Conservation (phyloP, 164 flowering plant genomes). For the Chimonanthus salicifolius region DNA sequence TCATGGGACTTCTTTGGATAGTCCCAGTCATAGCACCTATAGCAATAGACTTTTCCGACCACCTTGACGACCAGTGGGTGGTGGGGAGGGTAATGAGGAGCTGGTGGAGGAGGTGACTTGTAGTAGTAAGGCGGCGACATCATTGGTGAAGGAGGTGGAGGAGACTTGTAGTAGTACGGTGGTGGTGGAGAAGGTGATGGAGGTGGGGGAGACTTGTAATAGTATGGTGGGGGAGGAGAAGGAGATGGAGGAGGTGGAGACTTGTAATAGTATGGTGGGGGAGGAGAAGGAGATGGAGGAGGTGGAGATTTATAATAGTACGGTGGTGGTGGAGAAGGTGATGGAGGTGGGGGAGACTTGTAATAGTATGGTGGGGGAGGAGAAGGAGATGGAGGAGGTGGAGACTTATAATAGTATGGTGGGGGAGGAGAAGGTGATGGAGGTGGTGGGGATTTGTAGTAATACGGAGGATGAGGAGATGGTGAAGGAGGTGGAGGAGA, state of each 20-base stretch:
- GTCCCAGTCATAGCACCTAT: constrained; percentile 67
- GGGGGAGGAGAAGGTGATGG: not conserved
- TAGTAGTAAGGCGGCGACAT: constrained; percentile 6
- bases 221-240: not conserved
- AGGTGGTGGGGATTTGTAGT: constrained; percentile 10
- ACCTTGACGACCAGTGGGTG: constrained; percentile 44
- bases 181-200: not conserved
- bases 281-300: not conserved
- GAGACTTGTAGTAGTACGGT: constrained; percentile 11
- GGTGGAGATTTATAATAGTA: constrained; percentile 12
- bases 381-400: not conserved
- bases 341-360: constrained; percentile 8
- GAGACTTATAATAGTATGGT: constrained; percentile 10
- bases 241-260: constrained; percentile 3
- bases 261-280: constrained; percentile 9
- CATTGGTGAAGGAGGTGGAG: constrained; percentile 11
- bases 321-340: not conserved
- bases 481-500: constrained; percentile 7
- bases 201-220: constrained; percentile 6
- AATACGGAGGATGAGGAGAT: constrained; percentile 3
- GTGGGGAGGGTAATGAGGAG: constrained; percentile 11
- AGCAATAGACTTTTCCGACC: constrained; percentile 73
- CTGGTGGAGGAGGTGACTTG: constrained; percentile 11
- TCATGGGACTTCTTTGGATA: constrained; percentile 53
- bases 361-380: not conserved